Base-by-base conservation (phyloP, 306 rosid species). In the Mucuna pruriens region DNA sequence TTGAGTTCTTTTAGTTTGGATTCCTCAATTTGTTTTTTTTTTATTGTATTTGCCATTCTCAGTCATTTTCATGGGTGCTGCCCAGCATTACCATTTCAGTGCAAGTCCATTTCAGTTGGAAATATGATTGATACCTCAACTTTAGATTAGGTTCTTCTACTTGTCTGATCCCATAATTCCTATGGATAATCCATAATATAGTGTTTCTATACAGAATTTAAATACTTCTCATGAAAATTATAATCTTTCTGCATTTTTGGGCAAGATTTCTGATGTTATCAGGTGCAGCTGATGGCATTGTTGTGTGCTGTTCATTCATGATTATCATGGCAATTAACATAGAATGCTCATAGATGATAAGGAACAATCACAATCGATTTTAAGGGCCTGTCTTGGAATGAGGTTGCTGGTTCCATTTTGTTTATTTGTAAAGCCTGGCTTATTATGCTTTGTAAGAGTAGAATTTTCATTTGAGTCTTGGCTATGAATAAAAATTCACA, bases 1-100 rank as follows among this genome's bases (percentile, higher is more conserved):
- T 95, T 58, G 99, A 95, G 93, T 95, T 95, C 97, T 95, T 95
- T 85, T 95, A 92, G 92, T 83, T 84, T 79, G 85, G 84, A 78
- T 69, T 61, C 70, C 54, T 69, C 63, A 70, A 80, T 86, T 80
- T 63, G 76, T 39, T 84, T 82, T 75, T 39, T 84, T 82, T 75
- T 78, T 82, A 79, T 80, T 86, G 89, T 85, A 67, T 76, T 73
- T 55, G 45, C 75, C 64, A 78, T 80, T 75, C 29, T 89, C 52
- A 54, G 84, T 76, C 81, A 79, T 85, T 75, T 70, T 55, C 54
- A 67, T n/a, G 67, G 85, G 51, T 84, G 84, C 89, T 86, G 49
- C 75, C 39, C 75, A 58, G 78, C 63, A 40, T 85, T 74, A 74
- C 75, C 79, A 51, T 69, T 71, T 48, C 52, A 62, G 78, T 40